Evolutionary conservation across 192 early-diverging fungal species (phyloP), one percentile per base, ranked within the genome.

Genomic region (Coemansia aciculifera): DNA sequence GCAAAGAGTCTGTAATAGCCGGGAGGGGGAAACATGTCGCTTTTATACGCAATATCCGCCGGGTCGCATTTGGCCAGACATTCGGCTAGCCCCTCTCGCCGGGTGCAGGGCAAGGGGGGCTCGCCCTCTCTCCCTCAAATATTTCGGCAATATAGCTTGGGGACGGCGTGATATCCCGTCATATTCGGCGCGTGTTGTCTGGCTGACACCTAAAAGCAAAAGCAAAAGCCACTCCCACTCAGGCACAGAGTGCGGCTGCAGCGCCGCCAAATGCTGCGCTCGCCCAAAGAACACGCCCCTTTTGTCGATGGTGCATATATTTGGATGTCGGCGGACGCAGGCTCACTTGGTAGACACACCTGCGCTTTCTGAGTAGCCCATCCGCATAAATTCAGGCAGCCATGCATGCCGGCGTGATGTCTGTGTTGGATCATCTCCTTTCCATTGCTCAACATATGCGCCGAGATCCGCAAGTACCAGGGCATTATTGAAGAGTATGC

Each of bases 301-400:
- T 49, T 23, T 49, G 21, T 49, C 8, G 19, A 3, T 17, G 54
- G 2, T 66, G 64, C 64, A 66, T 66, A 66, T 44, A 40, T 56
- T 66, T 48, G 19, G 7, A 36, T 36, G 19, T 40, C 3, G 39
- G 46, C 7, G 17, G 43, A 46, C 19, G 23, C 46, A 21, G 40
- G 15, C 7, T 49, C 9, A 23, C 9, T 21, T 49, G 46, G 9
- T 44, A 17, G 42, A 17, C 42, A 44, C 42, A 21, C n/a, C 19
- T 10, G 21, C 27, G 51, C 24, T 54, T 38, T 48, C 63, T 63
- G 62, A n/a, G 62, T 44, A 65, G 43, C 63, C 43, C n/a, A n/a
- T 34, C 48, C 63, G 63, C 46, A 51, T 51, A 65, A 51, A 65
- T 65, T 51, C 63, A 65, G 51, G 12, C 51, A 54, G 51, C 51